phyloP scores from a whole-genome alignment of 2,329 filamentous ascomycete genomes.

The Aspergillus fijiensis region DNA sequence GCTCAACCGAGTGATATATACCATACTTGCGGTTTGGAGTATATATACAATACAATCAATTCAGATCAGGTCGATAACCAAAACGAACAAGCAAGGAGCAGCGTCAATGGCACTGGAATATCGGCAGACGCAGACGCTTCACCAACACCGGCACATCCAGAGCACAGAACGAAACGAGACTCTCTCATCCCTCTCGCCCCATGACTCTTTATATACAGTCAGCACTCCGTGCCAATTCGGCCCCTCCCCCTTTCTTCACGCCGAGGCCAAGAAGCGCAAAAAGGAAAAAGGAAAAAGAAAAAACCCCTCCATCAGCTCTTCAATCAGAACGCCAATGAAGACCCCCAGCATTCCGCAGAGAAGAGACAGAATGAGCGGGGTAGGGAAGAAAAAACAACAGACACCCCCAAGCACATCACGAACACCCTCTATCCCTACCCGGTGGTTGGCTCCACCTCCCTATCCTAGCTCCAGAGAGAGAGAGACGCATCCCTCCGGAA shows the following conservation, averaged over 20 bases:
- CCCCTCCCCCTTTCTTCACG: not conserved
- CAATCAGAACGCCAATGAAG: not conserved
- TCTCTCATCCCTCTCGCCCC: not conserved
- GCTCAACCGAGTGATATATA: conserved; percentile 8
- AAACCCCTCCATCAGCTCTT: not conserved
- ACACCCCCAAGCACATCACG: not conserved
- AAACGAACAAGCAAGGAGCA: not conserved
- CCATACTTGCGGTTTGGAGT: conserved; percentile 5
- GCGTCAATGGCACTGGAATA: not conserved
- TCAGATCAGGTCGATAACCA: not conserved
- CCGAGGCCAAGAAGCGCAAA: not conserved
- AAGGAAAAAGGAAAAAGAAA: not conserved
- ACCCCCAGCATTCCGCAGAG: too few relatives aligned
- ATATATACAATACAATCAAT: not conserved
- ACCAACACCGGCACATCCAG: not conserved
- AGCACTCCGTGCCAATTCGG: not conserved
- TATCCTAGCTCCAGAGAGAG: not conserved
- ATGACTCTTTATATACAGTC: not conserved
- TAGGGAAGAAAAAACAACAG: not conserved
- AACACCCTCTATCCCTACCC: not conserved
- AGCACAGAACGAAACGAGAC: too few relatives aligned
- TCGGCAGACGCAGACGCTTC: not conserved
- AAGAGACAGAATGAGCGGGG: not conserved
- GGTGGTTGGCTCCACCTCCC: not conserved
- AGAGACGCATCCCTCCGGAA: not conserved